Base-by-base conservation (phyloP, 176 grass and related monocot species). In the Leersia perrieri region DNA sequence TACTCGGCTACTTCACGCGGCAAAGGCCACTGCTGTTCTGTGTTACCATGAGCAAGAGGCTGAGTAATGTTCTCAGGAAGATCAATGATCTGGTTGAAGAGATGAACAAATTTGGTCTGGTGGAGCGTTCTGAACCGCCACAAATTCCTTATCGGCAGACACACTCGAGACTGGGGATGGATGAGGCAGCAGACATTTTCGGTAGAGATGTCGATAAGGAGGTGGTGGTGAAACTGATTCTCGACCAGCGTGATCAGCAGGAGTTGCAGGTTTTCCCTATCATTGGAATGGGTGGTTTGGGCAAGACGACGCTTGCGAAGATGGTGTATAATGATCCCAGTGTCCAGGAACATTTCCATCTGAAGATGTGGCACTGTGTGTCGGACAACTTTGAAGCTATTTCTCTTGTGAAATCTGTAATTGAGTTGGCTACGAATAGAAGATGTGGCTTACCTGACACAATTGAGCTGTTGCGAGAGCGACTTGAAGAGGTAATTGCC, bases 281-380 rank as follows among this genome's bases (percentile, higher is more conserved):
- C 1, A 33, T 88, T 1, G 90, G 90, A 2, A 82, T 83, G 42
- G 86, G 67, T 0, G 86, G 90, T 28, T 20, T 85, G 18, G 90
- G 86, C 0, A 92, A 92, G 49, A 92, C 86, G 0, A 85, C 86
- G 1, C 22, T 88, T 3, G 86, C 78, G 0, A 74, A 79, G 33
- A 26, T 88, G 33, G 77, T 88, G 7, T 92, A 38, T 36, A 39
- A 75, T 0, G 86, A 86, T 7, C 0, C 1, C 0, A 77, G 47
- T 4, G 36, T 92, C 22, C 60, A 63, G 11, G 27, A 76, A 8
- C 66, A 88, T 2, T 92, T 83, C 36, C 22, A 71, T 0, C 11
- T 68, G 40, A 49, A 35, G 66, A 70, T 89, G 2, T 92, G 87
- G 83, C 34, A 84, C 12, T 86, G 79, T 68, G 79, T 84, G 6